These are phyloP conservation scores for Candida schatavii DNA, from an alignment of 805 yeast species.

Conservation along the genomic window DNA sequence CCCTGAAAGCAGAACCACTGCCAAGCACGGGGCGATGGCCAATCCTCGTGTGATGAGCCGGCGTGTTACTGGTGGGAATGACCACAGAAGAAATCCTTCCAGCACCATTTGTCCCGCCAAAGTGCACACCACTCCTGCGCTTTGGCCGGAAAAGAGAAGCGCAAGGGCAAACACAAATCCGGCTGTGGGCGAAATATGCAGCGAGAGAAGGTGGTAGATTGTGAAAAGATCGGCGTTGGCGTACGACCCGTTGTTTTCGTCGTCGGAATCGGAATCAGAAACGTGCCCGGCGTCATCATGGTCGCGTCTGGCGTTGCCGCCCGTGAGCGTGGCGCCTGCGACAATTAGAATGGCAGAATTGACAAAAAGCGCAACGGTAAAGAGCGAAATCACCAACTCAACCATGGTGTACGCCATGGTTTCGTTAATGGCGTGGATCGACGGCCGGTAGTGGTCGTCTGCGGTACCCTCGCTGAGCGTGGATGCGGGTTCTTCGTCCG, in stretches of 20 bases:
- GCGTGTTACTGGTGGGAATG: slow-evolving; percentile 77
- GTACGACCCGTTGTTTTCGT: slow-evolving; percentile 36
- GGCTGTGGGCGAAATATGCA: slow-evolving; percentile 78
- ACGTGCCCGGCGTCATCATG: slow-evolving; percentile 12
- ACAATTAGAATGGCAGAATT: slow-evolving; percentile 87
- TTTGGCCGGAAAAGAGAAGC: slow-evolving; percentile 84
- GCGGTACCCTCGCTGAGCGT: too few relatives aligned
- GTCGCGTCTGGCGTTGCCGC: slow-evolving; percentile 18
- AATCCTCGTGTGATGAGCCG: slow-evolving; percentile 77
- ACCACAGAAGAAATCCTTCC: slow-evolving; percentile 83
- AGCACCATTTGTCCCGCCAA: slow-evolving; percentile 92
- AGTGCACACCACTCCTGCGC: slow-evolving; percentile 93
- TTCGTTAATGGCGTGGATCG: slow-evolving; percentile 74
- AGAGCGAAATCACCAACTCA: slow-evolving; percentile 76
- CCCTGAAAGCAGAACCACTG: slow-evolving; percentile 71
- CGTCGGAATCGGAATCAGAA: slow-evolving; percentile 17
- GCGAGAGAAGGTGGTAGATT: slow-evolving; percentile 66
- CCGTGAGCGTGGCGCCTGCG: slow-evolving; percentile 81
- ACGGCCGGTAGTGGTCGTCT: slow-evolving; percentile 60
- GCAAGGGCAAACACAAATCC: slow-evolving; percentile 89
- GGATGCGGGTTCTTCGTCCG: slow-evolving; percentile 17
- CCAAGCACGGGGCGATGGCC: slow-evolving; percentile 81
- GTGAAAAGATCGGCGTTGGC: slow-evolving; percentile 73
- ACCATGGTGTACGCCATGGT: slow-evolving; percentile 78
- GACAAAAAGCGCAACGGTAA: slow-evolving; percentile 88